Base-by-base conservation (phyloP, 257 asterid genomes). In the Avicennia marina region DNA sequence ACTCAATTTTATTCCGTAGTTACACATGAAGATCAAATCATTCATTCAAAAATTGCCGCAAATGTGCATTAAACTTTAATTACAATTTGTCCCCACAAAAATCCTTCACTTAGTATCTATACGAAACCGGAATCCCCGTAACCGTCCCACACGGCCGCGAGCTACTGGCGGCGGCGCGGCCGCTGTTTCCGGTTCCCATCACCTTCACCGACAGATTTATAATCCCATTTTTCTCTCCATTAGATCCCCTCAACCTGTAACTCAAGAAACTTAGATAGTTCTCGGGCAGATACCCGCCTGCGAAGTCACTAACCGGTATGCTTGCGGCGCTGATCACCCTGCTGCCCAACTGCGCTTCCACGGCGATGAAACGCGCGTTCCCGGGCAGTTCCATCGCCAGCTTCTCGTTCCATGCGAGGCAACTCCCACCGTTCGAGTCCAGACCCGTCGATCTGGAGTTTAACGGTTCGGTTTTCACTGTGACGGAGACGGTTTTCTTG, bases 211-310 rank as follows among this genome's bases (percentile, higher is more conserved):
- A 80, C 40, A 90, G 61, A 75, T 90, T 84, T 2, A 90, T 64
- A 38, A 90, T 87, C 69, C 98, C 98, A 56, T 81, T 87, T 68
- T 62, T 82, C 39, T 58, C 73, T 1, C 96, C 94, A 16, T 43
- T 41, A 0, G 13, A 34, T 27, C 72, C 83, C 77, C 82, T 71
- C 71, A 90, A 56, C 76, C 96, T 77, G 12, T 90, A 90, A 57
- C 96, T 87, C 86, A 90, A 56, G 49, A 90, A 80, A 15, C 81
- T 87, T 84, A 87, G 19, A 42, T 82, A 70, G 36, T 77, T 78
- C 4, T 75, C 83, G 7, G 95, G 96, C 41, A 82, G 62, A 32
- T 46, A 12, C 7, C 86, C 90, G 6, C 95, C 95, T 20, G 33
- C 11, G 60, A 90, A 87, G 68, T 90, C 98, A 19, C 89, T 51